Percentiles rank a stretch among this genome's conserved stretches.
Conservation (phyloP, 495 filamentous ascomycete species). For the Penicillium lagena region DNA sequence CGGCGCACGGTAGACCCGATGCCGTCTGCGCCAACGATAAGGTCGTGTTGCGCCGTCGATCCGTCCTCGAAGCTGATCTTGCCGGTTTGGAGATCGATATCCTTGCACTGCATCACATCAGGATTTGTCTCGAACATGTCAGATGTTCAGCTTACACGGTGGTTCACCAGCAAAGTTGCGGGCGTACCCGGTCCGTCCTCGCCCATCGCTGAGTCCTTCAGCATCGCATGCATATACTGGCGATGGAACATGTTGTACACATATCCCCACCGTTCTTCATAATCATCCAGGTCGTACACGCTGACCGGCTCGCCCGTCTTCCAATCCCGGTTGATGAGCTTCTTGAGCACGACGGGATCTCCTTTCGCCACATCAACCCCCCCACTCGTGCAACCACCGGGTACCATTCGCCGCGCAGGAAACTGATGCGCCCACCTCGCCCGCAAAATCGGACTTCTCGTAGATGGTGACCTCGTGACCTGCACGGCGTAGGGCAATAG, state of each 20-base stretch:
- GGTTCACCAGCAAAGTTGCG: constrained; percentile 35
- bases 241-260: constrained; percentile 53
- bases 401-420: constrained; percentile 40
- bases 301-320: constrained; percentile 38
- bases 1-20: constrained; percentile 38
- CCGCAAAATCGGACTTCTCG: constrained; percentile 34
- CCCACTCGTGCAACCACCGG: constrained; percentile 41
- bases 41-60: constrained; percentile 22
- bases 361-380: constrained; percentile 35
- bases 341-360: constrained; percentile 39
- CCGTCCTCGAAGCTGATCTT: constrained; percentile 33
- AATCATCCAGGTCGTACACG: constrained; percentile 38
- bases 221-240: constrained; percentile 48
- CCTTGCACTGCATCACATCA: constrained; percentile 14
- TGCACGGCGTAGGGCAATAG: constrained; percentile 56
- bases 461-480: constrained; percentile 54
- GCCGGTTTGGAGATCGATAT: constrained; percentile 29
- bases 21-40: constrained; percentile 40
- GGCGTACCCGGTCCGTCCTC: constrained; percentile 37
- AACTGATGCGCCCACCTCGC: constrained; percentile 38
- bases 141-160: constrained; percentile 18
- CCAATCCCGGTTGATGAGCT: constrained; percentile 46
- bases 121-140: background rate
- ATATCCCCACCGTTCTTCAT: constrained; percentile 38
- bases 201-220: constrained; percentile 41